Base-by-base conservation (phyloP, 2,329 filamentous ascomycete genomes). In the Fusarium graminum region DNA sequence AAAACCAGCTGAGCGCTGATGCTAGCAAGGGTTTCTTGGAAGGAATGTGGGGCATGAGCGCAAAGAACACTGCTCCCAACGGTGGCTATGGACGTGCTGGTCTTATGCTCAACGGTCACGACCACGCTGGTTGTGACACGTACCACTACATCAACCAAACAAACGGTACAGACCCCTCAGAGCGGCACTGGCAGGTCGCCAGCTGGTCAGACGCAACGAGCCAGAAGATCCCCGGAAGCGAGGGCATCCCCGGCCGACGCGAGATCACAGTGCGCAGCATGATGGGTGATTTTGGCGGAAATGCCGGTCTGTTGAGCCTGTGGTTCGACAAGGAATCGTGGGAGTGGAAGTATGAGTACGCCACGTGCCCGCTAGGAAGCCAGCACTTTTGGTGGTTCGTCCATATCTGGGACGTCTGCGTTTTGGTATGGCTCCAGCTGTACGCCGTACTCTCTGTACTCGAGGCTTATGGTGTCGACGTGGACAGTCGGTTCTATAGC, bases 231-330 rank as follows among this genome's bases (percentile, higher is more conserved):
- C 74, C 81, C 2, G 79, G 76, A 9, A 74, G 77, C 3, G 69
- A 78, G 3, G 81, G 78, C 6, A 69, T 86, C 4, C 87, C 90
- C 0, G 90, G 90, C 1, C 82, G 97, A 7, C 85, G 94, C 28
- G 95, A 99, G 79, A 88, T 98, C 67, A 99, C 95, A 0, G 91
- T 99, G 3, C 89, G 94, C 59, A 97, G 93, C 77, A 98, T 99
- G 93, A 99, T 99, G 95, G 95, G 95, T 55, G 92, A 92, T 56
- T 99, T 91, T 78, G 90, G 88, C n/a, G 95, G 95, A 19, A 95
- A 97, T 75, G 93, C 93, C 0, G 95, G 93, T 0, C 82, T 99
- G 40, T 79, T 99, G 39, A 95, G 91, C 63, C 85, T 92, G 1
- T 99, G 94, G 94, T 98, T 94, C 74, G 92, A 98, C 76, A 78